Evolutionary conservation across 2,329 filamentous ascomycete species (phyloP), one percentile per base, ranked within the genome.

Genomic region (Fusarium anguioides): DNA sequence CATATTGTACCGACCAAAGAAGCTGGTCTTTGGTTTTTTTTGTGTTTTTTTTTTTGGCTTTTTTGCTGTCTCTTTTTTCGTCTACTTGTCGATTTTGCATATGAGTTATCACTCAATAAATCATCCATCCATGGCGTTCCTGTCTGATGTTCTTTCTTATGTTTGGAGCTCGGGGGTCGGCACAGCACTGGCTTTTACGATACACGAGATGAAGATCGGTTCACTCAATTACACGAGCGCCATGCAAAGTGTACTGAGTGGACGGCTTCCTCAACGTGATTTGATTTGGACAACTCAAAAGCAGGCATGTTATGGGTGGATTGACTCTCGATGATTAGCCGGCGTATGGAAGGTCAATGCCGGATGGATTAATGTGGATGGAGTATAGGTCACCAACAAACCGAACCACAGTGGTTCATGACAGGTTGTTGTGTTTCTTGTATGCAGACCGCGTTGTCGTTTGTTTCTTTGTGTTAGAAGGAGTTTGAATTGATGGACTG

Each of bases 211-310:
- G 39, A 44, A 55, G 41, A 39, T 29, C 26, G 39, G 37, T 50
- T 41, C 14, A 39, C 46, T 15, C 39, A 42, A 42, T 26, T 51
- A 35, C 45, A 50, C 40, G 41, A 18, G 27, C 24, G 11, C 33
- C 37, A 27, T 40, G 45, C 46, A 42, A 26, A 18, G 26, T 29
- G 42, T 45, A 44, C 15, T 33, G 24, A 15, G 18, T 29, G 44
- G 31, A 23, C 53, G 40, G 29, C 27, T 52, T 39, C 35, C 47
- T 58, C 49, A 35, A 49, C 47, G 37, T 27, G 41, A 18, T 45
- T 37, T 40, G n/a, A 36, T 63, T 69, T 71, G 64, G 69, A 64
- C 66, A 63, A 68, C 40, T 35, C 44, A 70, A 64, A 61, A 64
- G 64, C 47, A 54, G 51, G 46, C 55, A 56, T 68, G 54, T 47